Evolutionary conservation across 2,329 filamentous ascomycete genomes (phyloP), one percentile per base, ranked within the genome.

Genomic region (Colletotrichum sp.): DNA sequence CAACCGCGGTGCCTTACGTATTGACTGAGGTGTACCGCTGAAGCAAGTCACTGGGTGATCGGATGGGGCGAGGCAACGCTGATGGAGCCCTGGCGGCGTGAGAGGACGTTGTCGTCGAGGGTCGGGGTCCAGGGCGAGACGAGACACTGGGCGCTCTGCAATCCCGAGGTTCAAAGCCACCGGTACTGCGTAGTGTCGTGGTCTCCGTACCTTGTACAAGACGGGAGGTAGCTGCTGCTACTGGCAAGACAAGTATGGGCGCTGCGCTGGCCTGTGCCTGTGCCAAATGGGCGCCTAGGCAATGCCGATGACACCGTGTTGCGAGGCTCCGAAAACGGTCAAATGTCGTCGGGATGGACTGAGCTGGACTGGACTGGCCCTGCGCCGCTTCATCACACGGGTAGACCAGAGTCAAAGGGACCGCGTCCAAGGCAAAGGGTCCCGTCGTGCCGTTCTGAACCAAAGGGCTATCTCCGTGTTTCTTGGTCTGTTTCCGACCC

Each of bases 261-360:
- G 43, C 54, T 57, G 54, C n/a, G 43, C 54, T 57, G 54, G 54
- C 54, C 54, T 38, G 47, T 24, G 58, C 57, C 38, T 71, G 51
- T 27, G 70, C 65, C 72, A 59, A 73, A 74, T 69, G 64, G 59
- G 36, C 51, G 36, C 36, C 51, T 43, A 61, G 58, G 24, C 59
- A 69, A 73, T 69, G 64, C 51, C 70, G 38, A 73, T 69, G 72
- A 74, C 72, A 66, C 63, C 36, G 64, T 33, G 51, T 51, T 65
- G 70, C 58, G 33, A 74, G 64, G 72, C 72, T 69, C 69, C 65
- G 72, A 73, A 74, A 74, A 61, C 72, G 72, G 72, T 59, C 33
- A 43, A 47, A 34, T 31, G 31, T 47, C 63, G 55, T 51, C 47
- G 63, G 24, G 47, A 57, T 57, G 33, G 70, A 61, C 31, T 58